These are phyloP conservation scores for Hyaloscypha variabilis DNA, from an alignment of 495 filamentous ascomycete genomes.

Conservation along the genomic window DNA sequence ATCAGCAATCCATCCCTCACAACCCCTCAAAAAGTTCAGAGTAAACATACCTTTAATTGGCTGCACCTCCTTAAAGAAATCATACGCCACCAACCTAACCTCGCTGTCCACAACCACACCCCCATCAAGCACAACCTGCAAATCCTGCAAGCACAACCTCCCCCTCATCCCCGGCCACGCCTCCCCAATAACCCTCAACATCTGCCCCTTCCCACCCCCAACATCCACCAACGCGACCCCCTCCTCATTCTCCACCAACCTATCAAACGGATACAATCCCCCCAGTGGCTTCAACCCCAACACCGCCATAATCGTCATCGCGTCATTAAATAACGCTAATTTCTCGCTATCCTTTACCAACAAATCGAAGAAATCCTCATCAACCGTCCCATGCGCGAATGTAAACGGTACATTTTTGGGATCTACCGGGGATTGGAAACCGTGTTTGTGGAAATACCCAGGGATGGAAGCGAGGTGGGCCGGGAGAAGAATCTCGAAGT, in stretches of 20 bases:
- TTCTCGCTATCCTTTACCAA: slow-evolving; percentile 5
- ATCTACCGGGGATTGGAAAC: slow-evolving; percentile 9
- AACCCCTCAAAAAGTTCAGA: not conserved
- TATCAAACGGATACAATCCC: slow-evolving; percentile 8
- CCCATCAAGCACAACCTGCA: slow-evolving; percentile 11
- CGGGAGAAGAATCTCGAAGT: slow-evolving; percentile 13
- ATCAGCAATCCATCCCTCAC: not conserved
- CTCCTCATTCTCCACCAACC: slow-evolving; percentile 3
- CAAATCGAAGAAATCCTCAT: slow-evolving; percentile 16
- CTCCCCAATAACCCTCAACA: slow-evolving; percentile 4
- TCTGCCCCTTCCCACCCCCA: slow-evolving; percentile 18
- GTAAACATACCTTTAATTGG: slow-evolving; percentile 17
- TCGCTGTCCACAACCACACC: slow-evolving; percentile 4
- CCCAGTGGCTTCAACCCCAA: slow-evolving; percentile 12
- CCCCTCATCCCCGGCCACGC: slow-evolving; percentile 15
- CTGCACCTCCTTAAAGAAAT: slow-evolving; percentile 23
- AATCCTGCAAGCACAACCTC: slow-evolving; percentile 9
- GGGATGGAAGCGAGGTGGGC: slow-evolving; percentile 4
- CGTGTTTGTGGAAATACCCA: slow-evolving; percentile 13
- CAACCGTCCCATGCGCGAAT: slow-evolving; percentile 11
- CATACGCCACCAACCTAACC: slow-evolving; percentile 14
- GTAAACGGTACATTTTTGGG: slow-evolving; percentile 14
- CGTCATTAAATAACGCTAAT: slow-evolving; percentile 15
- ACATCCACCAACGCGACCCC: slow-evolving; percentile 17
- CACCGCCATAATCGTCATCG: slow-evolving; percentile 9